Base-by-base conservation (phyloP, 2,329 filamentous ascomycete species). In the Trichoderma sp. region DNA sequence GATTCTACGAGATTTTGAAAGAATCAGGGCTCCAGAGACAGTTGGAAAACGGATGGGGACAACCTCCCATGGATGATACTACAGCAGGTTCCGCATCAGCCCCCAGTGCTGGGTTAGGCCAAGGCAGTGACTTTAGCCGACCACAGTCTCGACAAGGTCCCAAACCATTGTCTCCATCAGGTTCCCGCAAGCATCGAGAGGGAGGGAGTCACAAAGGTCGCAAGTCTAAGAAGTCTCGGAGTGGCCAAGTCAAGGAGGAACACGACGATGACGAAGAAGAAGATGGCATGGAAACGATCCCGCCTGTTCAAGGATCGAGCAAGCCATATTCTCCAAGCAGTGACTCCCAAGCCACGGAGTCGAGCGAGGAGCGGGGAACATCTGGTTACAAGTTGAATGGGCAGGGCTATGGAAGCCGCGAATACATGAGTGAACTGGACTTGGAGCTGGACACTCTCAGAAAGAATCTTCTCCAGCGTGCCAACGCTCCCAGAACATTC, bases 1-100 rank as follows among this genome's bases (percentile, higher is more conserved):
- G 67, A 5, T 76, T 75, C 18, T 72, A 63, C 73, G 60, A 76
- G 29, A 75, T 76, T 14, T 59, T 76, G 33, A 69, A 64, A 62
- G 73, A 76, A 16, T 75, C 75, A 16, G 73, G 75, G 24, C 74
- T 72, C 21, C 62, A 72, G 33, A 38, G 65, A 6, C 73, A 75
- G 35, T 38, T 76, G 16, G 66, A 62, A 24, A 67, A 74, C 21
- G 66, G 71, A 2, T 76, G 75, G 75, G 71, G 75, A 12, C 64
- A 65, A 18, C 38, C 18, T 12, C 66, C 66, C 45, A 5, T 71
- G 6, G 35, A 74, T 33, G 41, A 27, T 24, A n/a, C n/a, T 21
- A 53, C 50, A n/a, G 35, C 60, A n/a, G 71, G 27, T n/a, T 74
- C 74, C 31, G 45, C 74, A 45, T 63, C 62, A 16, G 31, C 45